phyloP scores from a whole-genome alignment of 768 basidiomycete genomes.

The Daedaleopsis sinensis region DNA sequence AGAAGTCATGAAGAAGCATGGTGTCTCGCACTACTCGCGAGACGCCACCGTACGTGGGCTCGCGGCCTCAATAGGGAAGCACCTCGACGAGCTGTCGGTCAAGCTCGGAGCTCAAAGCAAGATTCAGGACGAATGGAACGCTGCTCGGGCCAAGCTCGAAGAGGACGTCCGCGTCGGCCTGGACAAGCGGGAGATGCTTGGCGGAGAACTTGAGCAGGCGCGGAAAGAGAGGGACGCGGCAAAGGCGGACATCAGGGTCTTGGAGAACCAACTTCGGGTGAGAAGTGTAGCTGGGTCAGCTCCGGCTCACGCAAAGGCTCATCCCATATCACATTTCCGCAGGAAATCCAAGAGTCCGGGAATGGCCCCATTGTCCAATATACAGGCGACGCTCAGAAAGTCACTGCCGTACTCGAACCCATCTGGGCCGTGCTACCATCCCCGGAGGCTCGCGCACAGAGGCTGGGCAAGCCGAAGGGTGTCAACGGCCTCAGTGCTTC shows the following conservation, averaged over 20 bases:
- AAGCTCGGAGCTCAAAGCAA: slow-evolving; percentile 23
- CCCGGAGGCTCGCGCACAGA: slow-evolving; percentile 76
- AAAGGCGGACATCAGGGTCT: slow-evolving; percentile 29
- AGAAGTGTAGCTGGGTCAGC: neutral
- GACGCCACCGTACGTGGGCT: slow-evolving; percentile 29
- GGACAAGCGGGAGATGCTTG: slow-evolving; percentile 25
- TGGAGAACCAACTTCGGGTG: slow-evolving; percentile 52
- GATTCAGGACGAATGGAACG: slow-evolving; percentile 28
- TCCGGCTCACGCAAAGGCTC: neutral
- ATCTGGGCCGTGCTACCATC: slow-evolving; percentile 86
- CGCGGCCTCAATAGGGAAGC: slow-evolving; percentile 29
- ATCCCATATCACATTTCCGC: neutral
- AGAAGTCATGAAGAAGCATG: slow-evolving; percentile 56
- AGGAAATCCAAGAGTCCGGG: slow-evolving; percentile 16
- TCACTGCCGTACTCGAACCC: slow-evolving; percentile 66
- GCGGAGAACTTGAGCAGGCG: slow-evolving; percentile 24
- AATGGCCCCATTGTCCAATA: slow-evolving; percentile 28
- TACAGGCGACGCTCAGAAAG: slow-evolving; percentile 51
- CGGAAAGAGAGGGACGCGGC: slow-evolving; percentile 30
- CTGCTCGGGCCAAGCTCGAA: slow-evolving; percentile 22
- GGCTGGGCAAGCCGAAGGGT: slow-evolving; percentile 53
- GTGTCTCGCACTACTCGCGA: slow-evolving; percentile 50
- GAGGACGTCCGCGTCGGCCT: slow-evolving; percentile 19
- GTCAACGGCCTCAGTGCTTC: slow-evolving; percentile 32
- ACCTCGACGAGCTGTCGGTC: slow-evolving; percentile 29